These are phyloP conservation scores for Penicillium sp. DNA, from an alignment of 2,329 filamentous ascomycete genomes.

Conservation along the genomic window DNA sequence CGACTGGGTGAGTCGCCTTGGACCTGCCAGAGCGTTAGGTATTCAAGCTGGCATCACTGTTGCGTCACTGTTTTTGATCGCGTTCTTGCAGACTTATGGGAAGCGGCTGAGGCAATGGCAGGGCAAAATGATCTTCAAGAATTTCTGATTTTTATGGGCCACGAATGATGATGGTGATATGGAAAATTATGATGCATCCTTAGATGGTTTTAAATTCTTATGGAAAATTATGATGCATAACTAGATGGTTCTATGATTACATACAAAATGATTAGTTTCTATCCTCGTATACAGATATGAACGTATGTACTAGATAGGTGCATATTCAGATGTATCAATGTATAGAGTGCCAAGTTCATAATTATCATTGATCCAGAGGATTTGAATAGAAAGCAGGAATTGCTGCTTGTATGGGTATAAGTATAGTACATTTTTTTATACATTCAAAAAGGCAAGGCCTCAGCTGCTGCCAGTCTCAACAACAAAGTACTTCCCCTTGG, in stretches of 20 bases:
- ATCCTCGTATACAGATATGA: too few relatives aligned
- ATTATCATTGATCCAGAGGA: not conserved
- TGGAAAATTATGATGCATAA: too few relatives aligned
- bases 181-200: not conserved
- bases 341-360: not conserved
- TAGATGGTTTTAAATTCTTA: not conserved
- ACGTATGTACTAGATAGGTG: too few relatives aligned
- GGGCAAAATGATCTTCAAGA: constrained; percentile 27
- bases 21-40: constrained; percentile 45
- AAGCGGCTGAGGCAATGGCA: constrained; percentile 36
- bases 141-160: not conserved
- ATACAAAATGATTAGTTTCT: too few relatives aligned
- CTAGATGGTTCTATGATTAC: too few relatives aligned
- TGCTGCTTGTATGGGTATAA: not conserved
- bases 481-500: constrained; percentile 72
- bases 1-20: constrained; percentile 49
- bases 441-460: not conserved
- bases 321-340: not conserved
- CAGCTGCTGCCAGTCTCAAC: constrained; percentile 54
- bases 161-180: not conserved
- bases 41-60: constrained; percentile 47
- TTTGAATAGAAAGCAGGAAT: not conserved
- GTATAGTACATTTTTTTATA: not conserved
- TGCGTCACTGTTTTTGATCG: constrained; percentile 34
- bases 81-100: constrained; percentile 38